Base-by-base conservation (phyloP, 306 rosid genomes). In the Inga leiocalycina region DNA sequence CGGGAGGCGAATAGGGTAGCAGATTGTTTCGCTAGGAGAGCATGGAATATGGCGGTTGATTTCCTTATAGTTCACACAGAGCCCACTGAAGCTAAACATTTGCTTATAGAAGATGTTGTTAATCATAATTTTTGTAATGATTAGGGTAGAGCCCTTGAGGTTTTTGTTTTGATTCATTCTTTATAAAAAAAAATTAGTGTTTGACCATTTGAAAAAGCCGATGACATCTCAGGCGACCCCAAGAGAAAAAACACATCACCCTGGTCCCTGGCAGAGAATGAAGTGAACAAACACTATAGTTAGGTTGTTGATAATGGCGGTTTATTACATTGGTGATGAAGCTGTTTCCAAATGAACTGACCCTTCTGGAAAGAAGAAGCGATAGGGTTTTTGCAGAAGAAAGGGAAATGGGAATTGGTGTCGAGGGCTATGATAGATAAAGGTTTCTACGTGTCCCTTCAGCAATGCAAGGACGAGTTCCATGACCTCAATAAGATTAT, bases 391-490 rank as follows among this genome's bases (percentile, higher is more conserved):
- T 78, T 93, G 35, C 99, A 96, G 90, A 96, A 96, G 91, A 96
- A 96, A 57, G 98, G 99, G 83, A 96, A 96, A 68, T 94, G 99
- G 99, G 92, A 91, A 80, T 92, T 97, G 71, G 98, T 96, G 46
- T 96, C 98, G 5, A 88, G 92, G 52, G 99, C 97, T 24, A 96
- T 94, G 99, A 85, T 94, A 94, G 99, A 93, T 77, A 96, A 91
- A 32, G 95, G 97, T 75, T 96, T 87, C 73, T 92, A 86, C 81
- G 98, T 96, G 8, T 96, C 98, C 14, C 99, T 98, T 35, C 98
- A 96, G 84, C 99, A 96, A 84, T 96, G 98, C 34, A 97, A 96
- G 88, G 99, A 96, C 65, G 93, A 93, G 86, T 96, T 96, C 88
- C 92, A 92, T 76, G 98, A 94, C 69, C 83, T 96, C 81, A 96